A percentile compares a stretch with the other conserved stretches of the same genome.
phyloP scores from a whole-genome alignment of 2,329 filamentous ascomycete genomes.

The Zymoseptoria passerinii region DNA sequence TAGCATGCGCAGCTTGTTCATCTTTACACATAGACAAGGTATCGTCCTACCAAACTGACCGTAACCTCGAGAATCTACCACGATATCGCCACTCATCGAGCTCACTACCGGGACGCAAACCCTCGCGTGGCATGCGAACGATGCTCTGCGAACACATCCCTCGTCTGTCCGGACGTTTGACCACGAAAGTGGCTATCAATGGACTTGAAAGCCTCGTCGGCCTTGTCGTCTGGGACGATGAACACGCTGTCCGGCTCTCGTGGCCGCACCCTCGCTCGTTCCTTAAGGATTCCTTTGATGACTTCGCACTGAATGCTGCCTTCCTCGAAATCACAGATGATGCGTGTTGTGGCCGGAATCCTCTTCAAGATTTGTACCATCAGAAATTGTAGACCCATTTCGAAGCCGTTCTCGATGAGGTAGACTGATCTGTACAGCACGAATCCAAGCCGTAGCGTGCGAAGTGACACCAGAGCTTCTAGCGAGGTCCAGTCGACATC shows the following conservation, averaged over 20 bases:
- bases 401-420: not conserved
- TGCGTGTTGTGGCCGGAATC: not conserved
- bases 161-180: not conserved
- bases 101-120: not conserved
- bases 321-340: not conserved
- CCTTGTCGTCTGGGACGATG: not conserved
- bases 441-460: constrained; percentile 2
- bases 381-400: not conserved
- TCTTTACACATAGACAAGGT: too few species aligned
- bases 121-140: not conserved
- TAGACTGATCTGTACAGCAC: not conserved
- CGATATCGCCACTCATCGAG: not conserved
- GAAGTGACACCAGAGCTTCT: constrained; percentile 3
- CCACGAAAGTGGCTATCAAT: not conserved
- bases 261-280: not conserved
- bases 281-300: not conserved
- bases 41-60: too few species aligned
- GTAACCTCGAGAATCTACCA: not conserved
- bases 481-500: constrained; percentile 19
- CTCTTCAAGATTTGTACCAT: not conserved
- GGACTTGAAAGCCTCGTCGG: not conserved
- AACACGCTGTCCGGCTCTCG: not conserved
- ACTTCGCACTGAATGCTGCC: not conserved
- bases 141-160: constrained; percentile 1
- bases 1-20: too few species aligned